Conservation (phyloP, 192 early-diverging fungal species). For the Spizellomyces sp. region DNA sequence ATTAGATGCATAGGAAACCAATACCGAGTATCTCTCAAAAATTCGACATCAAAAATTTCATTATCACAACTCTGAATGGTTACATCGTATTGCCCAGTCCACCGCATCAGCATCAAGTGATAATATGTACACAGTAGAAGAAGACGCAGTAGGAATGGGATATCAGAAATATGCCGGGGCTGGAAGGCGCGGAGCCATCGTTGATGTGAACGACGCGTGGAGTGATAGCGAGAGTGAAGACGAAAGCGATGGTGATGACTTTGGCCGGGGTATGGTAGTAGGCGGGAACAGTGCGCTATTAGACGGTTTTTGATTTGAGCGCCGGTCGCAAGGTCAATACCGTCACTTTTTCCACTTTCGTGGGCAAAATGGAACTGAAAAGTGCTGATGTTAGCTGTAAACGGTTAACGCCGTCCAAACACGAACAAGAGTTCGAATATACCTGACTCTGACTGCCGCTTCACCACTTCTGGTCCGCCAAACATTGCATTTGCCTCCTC, state of each 20-base stretch:
- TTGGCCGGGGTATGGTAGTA: slow-evolving; percentile 35
- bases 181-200: slow-evolving; percentile 15
- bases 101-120: slow-evolving; percentile 20
- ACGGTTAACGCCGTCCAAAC: too few species aligned
- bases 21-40: slow-evolving; percentile 54
- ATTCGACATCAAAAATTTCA: slow-evolving; percentile 60
- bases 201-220: slow-evolving; percentile 11
- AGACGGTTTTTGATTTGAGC: slow-evolving; percentile 38
- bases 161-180: slow-evolving; percentile 16
- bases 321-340: neutral
- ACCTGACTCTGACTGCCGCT: too few species aligned
- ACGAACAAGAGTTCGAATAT: too few species aligned
- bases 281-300: slow-evolving; percentile 48
- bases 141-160: slow-evolving; percentile 6
- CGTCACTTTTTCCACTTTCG: neutral
- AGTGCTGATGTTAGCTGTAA: neutral
- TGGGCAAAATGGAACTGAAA: neutral
- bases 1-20: slow-evolving; percentile 47
- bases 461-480: too few species aligned
- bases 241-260: slow-evolving; percentile 39
- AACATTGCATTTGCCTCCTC: neutral
- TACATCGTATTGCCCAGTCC: slow-evolving; percentile 42
- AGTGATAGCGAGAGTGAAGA: slow-evolving; percentile 30
- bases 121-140: neutral
- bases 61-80: slow-evolving; percentile 63